phyloP scores from a whole-genome alignment of 331 rosid genomes.

The Malus hybrid region DNA sequence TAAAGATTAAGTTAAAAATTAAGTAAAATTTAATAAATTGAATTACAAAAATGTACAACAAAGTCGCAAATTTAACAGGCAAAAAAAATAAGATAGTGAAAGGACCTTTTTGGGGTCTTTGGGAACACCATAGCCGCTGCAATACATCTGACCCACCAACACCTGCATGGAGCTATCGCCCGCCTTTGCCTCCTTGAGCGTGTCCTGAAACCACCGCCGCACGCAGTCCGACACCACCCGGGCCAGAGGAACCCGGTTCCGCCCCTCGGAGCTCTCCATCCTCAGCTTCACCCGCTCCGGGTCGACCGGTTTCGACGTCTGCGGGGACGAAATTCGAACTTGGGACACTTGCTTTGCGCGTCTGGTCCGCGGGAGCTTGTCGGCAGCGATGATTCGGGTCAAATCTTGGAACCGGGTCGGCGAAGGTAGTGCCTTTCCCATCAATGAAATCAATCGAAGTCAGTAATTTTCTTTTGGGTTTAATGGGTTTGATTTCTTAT shows the following conservation, averaged over 20 bases:
- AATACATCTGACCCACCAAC: slow-evolving; percentile 77
- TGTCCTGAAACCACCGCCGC: slow-evolving; percentile 78
- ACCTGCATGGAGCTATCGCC: slow-evolving; percentile 70
- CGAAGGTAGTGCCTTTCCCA: slow-evolving; percentile 66
- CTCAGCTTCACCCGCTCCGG: slow-evolving; percentile 13
- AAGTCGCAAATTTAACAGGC: background rate
- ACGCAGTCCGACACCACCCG: slow-evolving; percentile 66
- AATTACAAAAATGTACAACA: background rate
- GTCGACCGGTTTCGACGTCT: slow-evolving; percentile 24
- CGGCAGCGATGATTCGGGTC: slow-evolving; percentile 43
- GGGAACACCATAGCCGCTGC: slow-evolving; percentile 70
- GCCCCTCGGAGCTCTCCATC: slow-evolving; percentile 27
- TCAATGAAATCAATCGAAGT: background rate
- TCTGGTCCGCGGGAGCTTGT: slow-evolving; percentile 23
- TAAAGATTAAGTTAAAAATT: background rate
- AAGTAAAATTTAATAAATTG: background rate
- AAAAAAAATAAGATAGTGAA: background rate
- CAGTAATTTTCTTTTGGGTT: background rate
- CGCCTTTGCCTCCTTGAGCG: slow-evolving; percentile 73
- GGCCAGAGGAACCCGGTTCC: slow-evolving; percentile 50
- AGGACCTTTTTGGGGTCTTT: slow-evolving; percentile 55
- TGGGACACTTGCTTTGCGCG: slow-evolving; percentile 23
- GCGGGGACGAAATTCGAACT: slow-evolving; percentile 34
- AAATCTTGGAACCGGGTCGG: slow-evolving; percentile 38
- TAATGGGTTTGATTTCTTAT: background rate